Evolutionary conservation across 2,329 filamentous ascomycete species (phyloP), one percentile per base, ranked within the genome.

Genomic region (Moelleriella libera): DNA sequence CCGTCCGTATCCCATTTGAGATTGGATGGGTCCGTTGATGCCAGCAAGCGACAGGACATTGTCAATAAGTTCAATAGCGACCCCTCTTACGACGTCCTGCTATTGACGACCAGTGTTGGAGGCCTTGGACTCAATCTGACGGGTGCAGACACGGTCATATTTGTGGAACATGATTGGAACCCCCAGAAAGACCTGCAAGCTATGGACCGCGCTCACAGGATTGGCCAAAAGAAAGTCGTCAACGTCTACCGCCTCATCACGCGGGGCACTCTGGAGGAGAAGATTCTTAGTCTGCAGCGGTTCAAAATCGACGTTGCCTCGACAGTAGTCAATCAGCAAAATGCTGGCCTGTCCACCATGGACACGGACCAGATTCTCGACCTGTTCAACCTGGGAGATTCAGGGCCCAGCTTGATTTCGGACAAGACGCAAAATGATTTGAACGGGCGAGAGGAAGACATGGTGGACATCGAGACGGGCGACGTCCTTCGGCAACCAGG

Each of bases 161-260:
- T 98, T 59, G 94, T 98, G 31, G 92, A 98, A 66, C 94, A 98
- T 65, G 92, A 98, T 65, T 98, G 92, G 92, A 98, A 98, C 62
- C 92, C 92, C 32, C 92, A 98, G 63, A 95, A 95, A 65, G 92
- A 98, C 66, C 79, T 98, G 55, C 92, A 98, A 62, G 92, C 92
- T 55, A 98, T 98, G 92, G 92, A 98, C 62, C 88, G 92, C 50
- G 92, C 92, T 7, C 92, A 98, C 72, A 83, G 92, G 56, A 97
- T 98, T 58, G 92, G 92, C 2, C 92, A 98, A 70, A 98, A 98
- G 80, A 98, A 97, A 76, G 92, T 97, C 39, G 92, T 98, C 56
- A 98, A 98, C 60, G 92, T 98, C 12, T 98, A 98, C 66, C 88
- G 92, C 29, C 75, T 98, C 54, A 92, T 98, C 58, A 98, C 92